Conservation (phyloP, 768 basidiomycete genomes). For the Podaxis pistillaris region DNA sequence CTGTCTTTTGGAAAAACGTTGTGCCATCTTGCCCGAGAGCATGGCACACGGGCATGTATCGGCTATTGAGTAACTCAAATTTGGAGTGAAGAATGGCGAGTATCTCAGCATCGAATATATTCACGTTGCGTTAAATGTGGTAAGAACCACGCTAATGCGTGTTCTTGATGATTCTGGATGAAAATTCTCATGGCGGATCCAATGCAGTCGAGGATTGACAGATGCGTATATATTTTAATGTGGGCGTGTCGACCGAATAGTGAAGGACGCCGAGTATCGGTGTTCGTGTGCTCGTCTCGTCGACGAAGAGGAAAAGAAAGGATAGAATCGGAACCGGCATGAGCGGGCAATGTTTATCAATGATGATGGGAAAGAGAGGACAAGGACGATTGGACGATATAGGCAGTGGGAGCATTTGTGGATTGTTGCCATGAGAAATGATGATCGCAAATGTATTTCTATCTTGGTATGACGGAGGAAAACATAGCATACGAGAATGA, state of each 20-base stretch:
- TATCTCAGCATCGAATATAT: neutral
- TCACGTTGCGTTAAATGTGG: neutral
- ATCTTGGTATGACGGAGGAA: neutral
- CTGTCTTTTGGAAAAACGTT: too few species aligned
- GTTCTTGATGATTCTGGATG: neutral
- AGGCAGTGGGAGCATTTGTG: slow-evolving; percentile 6
- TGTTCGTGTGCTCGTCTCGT: neutral
- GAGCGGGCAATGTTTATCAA: neutral
- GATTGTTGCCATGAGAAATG: slow-evolving; percentile 14
- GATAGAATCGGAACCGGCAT: neutral
- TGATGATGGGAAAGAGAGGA: neutral
- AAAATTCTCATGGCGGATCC: neutral
- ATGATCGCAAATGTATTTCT: neutral
- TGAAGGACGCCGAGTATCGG: neutral
- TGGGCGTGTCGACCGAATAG: too few species aligned
- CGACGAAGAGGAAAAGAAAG: neutral
- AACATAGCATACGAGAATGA: neutral
- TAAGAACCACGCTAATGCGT: neutral
- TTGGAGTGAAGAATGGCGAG: too few species aligned
- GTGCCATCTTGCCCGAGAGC: too few species aligned
- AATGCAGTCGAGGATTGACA: neutral
- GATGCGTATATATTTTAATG: neutral
- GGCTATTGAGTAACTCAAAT: too few species aligned
- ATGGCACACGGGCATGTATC: too few species aligned
- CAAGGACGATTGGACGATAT: neutral